These are phyloP conservation scores for Phytophthora boehmeriae DNA, from an alignment of 352 stramenopile genomes.

Conservation along the genomic window DNA sequence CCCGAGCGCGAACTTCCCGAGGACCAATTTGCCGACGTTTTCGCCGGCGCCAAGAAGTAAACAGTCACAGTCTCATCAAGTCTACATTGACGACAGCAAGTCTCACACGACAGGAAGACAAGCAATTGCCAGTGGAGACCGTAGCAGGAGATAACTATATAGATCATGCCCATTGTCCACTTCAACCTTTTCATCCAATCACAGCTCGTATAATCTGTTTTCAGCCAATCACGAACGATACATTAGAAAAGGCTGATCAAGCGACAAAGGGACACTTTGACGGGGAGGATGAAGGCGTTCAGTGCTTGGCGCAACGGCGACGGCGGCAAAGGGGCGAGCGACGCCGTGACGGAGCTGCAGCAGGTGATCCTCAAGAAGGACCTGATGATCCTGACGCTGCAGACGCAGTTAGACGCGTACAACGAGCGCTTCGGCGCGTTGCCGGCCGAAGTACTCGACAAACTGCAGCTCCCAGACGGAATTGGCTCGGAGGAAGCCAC, in stretches of 20 bases:
- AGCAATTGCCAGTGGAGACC: neutral
- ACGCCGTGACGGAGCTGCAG: conserved; percentile 66
- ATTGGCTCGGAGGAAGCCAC: conserved; percentile 14
- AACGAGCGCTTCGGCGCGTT: conserved; percentile 54
- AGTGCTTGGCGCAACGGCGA: conserved; percentile 31
- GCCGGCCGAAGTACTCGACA: conserved; percentile 33
- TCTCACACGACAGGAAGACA: conserved; percentile 11
- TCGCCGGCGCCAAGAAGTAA: conserved; percentile 60
- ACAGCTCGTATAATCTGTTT: neutral
- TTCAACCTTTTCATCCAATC: conserved; percentile 6
- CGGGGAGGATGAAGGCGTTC: conserved; percentile 41
- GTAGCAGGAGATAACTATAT: neutral
- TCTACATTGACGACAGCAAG: neutral
- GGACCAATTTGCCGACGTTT: conserved; percentile 89
- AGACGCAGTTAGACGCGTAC: conserved; percentile 74
- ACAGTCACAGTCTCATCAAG: conserved; percentile 1
- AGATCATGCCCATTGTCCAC: conserved; percentile 6
- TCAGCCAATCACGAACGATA: neutral
- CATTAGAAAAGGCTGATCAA: conserved; percentile 8
- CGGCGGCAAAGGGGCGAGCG: conserved; percentile 23
- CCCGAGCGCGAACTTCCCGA: conserved; percentile 70
- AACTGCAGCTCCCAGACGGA: conserved; percentile 26
- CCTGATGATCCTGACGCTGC: conserved; percentile 80
- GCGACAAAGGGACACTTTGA: conserved; percentile 11
- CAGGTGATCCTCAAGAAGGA: conserved; percentile 87